phyloP scores from a whole-genome alignment of 164 flowering plant species.

The Vitis vinifera region ASM3070453v1 NC_081821.1:1385001-1385500 shows the following conservation, averaged over 20 bases:
- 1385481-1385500: no score
- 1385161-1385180: slow-evolving; percentile 67
- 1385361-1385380: no score
- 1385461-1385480: no score
- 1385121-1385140: slow-evolving; percentile 55
- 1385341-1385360: no score
- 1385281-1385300: no score
- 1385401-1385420: no score
- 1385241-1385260: slow-evolving; percentile 34
- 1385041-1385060: slow-evolving; percentile 45
- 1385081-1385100: slow-evolving; percentile 43
- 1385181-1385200: slow-evolving; percentile 60
- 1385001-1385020: slow-evolving; percentile 51
- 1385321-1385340: no score
- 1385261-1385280: neutral
- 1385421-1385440: no score
- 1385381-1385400: no score
- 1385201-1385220: slow-evolving; percentile 50
- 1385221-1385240: slow-evolving; percentile 56
- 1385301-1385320: no score
- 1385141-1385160: slow-evolving; percentile 53
- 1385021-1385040: slow-evolving; percentile 41
- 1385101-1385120: slow-evolving; percentile 61
- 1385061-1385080: slow-evolving; percentile 51
- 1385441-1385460: no score